Conservation (phyloP, 768 basidiomycete species). For the Tylopilus subfusipes region DNA sequence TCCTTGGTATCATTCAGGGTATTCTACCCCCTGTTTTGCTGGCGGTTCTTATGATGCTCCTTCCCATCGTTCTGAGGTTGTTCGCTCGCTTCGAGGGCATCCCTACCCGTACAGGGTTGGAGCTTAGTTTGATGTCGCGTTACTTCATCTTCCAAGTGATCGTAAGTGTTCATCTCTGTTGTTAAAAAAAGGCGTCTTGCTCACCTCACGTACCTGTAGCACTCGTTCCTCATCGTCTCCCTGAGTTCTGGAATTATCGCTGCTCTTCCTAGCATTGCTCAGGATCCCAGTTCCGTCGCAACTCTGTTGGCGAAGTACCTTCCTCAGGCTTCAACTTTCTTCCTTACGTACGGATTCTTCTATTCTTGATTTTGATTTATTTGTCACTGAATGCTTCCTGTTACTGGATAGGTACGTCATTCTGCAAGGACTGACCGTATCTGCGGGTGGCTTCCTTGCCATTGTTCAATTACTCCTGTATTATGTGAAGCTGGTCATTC, state of each 20-base stretch:
- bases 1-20: conserved; percentile 86
- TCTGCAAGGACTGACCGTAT: conserved; percentile 76
- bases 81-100: conserved; percentile 87
- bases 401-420: conserved; percentile 57
- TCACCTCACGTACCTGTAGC: conserved; percentile 41
- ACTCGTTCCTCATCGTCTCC: conserved; percentile 91
- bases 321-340: conserved; percentile 84
- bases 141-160: conserved; percentile 92
- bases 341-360: conserved; percentile 60
- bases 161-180: conserved; percentile 44
- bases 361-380: neutral
- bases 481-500: conserved; percentile 84
- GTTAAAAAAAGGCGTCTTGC: neutral
- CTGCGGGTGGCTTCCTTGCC: conserved; percentile 78
- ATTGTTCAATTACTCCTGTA: conserved; percentile 74
- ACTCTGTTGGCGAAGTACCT: conserved; percentile 71
- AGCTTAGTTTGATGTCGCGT: conserved; percentile 87
- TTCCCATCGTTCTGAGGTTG: conserved; percentile 79
- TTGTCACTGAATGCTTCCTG: neutral
- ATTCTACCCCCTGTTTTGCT: conserved; percentile 84
- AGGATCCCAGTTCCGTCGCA: conserved; percentile 69
- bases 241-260: conserved; percentile 79
- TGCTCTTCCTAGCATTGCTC: conserved; percentile 56
- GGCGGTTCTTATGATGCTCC: conserved; percentile 86
- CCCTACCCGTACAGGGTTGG: conserved; percentile 76